Base-by-base conservation (phyloP, 2,329 filamentous ascomycete genomes). In the Aspergillus aculeatinus region DNA sequence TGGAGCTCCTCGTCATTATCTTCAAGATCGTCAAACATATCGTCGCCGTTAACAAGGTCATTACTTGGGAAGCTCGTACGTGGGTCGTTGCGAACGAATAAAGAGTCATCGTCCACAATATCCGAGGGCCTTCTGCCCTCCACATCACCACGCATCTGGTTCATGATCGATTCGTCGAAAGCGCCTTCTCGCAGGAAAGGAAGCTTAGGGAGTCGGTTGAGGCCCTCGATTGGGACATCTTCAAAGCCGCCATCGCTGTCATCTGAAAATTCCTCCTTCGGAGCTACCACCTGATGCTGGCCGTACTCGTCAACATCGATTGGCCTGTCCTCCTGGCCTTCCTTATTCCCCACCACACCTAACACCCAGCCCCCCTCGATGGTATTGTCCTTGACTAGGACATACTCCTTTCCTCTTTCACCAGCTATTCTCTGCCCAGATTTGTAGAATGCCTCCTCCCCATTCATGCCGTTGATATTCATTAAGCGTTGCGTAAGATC, bases 311-410 rank as follows among this genome's bases (percentile, higher is more conserved):
- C 95, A 19, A 99, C 86, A 72, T 98, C 92, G 61, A 99, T 98
- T 0, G 95, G 94, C 72, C 92, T 96, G 63, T 93, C 89, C 29
- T 87, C 86, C 63, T 91, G 85, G 2, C 91, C 92, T 48, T 95
- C 86, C 65, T 90, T 96, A 61, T 88, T 91, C 63, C 89, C 92
- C 23, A 99, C 93, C 27, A 99, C 95, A 55, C 95, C 95, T 5
- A 99, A 79, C 0, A 94, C 94, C 92, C 93, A 99, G 5, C 95
- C 95, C 50, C 95, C 95, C 73, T 98, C 94, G 1, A 92, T 92
- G 0, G 92, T 91, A 49, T 96, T 92, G 68, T 98, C 98, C 77
- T 95, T 96, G 44, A 99, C 93, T 4, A 99, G 80, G 12, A 99
- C 93, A 70, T 99, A 99, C 74, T 99, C 95, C 69, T 91, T 88